Percentiles rank a stretch among this genome's conserved stretches.
Evolutionary conservation across 176 grass and related monocot species (phyloP).

Genomic region (Aegilops umbellulata): DNA sequence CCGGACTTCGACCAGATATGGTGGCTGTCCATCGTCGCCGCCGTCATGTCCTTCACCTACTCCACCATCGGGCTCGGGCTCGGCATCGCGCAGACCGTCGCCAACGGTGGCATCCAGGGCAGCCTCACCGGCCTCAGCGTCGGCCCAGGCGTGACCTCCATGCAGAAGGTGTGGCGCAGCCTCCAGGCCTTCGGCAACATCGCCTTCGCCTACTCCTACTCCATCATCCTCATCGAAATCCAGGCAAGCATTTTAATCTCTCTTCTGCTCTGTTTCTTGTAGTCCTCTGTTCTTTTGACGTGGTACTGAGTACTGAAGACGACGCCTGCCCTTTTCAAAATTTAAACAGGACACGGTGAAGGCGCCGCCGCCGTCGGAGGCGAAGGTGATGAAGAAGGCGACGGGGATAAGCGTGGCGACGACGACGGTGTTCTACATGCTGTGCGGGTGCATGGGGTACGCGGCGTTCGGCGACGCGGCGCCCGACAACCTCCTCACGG

Average conservation of each 20-base stretch:
- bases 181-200: conserved; percentile 65
- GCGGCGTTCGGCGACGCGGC: conserved; percentile 81
- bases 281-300: background rate
- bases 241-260: conserved; percentile 25
- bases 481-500: conserved; percentile 83
- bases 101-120: conserved; percentile 40
- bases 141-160: conserved; percentile 24
- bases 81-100: conserved; percentile 51
- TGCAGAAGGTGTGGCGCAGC: conserved; percentile 54
- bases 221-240: conserved; percentile 70
- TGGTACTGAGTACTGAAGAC: background rate
- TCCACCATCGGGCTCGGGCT: conserved; percentile 55
- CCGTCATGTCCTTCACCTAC: conserved; percentile 78
- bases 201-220: conserved; percentile 63
- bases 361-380: conserved; percentile 74
- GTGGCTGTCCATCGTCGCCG: conserved; percentile 78
- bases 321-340: background rate
- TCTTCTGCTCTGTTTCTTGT: background rate
- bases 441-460: conserved; percentile 87
- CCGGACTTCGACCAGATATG: conserved; percentile 73
- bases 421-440: conserved; percentile 84
- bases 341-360: conserved; percentile 58
- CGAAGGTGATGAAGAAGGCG: conserved; percentile 80
- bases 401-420: conserved; percentile 60
- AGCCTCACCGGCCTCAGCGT: conserved; percentile 60